phyloP scores from a whole-genome alignment of 2,329 filamentous ascomycete species.

The Phialemonium atrogriseum region DNA sequence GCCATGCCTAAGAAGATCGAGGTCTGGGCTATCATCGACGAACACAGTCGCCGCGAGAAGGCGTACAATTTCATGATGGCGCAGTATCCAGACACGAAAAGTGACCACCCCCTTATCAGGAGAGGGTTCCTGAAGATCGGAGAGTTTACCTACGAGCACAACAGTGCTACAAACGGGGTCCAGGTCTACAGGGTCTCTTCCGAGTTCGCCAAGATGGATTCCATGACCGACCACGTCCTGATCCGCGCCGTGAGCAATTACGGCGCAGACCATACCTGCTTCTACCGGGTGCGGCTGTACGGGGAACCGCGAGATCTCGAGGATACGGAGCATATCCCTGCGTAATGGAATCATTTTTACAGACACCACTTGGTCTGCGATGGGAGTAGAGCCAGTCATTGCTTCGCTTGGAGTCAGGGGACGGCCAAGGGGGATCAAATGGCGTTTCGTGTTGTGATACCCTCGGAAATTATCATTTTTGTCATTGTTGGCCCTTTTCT shows the following conservation, averaged over 20 bases:
- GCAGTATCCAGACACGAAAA: constrained; percentile 27
- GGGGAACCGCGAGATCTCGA: constrained; percentile 34
- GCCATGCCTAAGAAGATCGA: constrained; percentile 62
- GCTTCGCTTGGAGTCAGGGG: no score
- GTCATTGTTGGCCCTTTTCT: no score
- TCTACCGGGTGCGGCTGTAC: constrained; percentile 56
- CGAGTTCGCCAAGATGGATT: constrained; percentile 38
- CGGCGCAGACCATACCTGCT: constrained; percentile 54
- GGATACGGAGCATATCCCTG: no score
- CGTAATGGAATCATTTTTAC: no score
- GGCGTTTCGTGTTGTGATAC: no score
- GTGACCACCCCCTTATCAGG: constrained; percentile 18
- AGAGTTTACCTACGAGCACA: constrained; percentile 44
- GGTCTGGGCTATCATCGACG: constrained; percentile 54
- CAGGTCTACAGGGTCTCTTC: constrained; percentile 46
- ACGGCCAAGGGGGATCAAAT: no score
- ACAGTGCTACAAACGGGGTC: constrained; percentile 29
- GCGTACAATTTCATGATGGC: constrained; percentile 33
- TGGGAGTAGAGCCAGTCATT: no score
- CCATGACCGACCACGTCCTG: constrained; percentile 42
- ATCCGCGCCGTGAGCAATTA: constrained; percentile 51
- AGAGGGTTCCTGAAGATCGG: constrained; percentile 48
- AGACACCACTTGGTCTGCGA: no score
- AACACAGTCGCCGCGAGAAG: constrained; percentile 30
- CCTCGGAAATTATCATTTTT: no score